phyloP scores from a whole-genome alignment of 108 stramenopile genomes.

The Skeletonema marinoi region DNA sequence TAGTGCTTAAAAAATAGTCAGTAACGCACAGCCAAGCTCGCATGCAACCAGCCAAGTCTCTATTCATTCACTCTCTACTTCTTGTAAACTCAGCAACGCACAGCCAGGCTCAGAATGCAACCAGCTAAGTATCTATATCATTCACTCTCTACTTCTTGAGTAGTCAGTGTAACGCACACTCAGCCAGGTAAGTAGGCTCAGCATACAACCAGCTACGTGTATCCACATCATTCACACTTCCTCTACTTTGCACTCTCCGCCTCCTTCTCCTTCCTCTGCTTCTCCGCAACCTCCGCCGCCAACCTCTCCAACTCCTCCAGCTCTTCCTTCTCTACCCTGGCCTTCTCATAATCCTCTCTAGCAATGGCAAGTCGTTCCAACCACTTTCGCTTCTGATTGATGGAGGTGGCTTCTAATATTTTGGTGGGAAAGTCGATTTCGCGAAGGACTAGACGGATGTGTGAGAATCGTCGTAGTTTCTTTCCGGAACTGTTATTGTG shows the following conservation, averaged over 20 bases:
- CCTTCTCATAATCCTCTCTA: conserved; percentile 62
- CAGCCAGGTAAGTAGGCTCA: too few relatives aligned
- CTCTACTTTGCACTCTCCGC: neutral
- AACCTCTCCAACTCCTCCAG: conserved; percentile 55
- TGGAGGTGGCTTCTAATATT: conserved; percentile 58
- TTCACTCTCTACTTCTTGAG: too few relatives aligned
- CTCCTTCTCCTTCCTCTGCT: conserved; percentile 33
- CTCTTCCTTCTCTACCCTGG: conserved; percentile 71
- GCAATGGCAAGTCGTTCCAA: conserved; percentile 58
- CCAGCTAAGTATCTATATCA: too few relatives aligned
- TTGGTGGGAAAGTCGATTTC: conserved; percentile 85
- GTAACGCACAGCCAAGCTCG: too few relatives aligned
- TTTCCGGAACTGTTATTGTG: conserved; percentile 52
- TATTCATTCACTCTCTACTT: too few relatives aligned
- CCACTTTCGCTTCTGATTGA: conserved; percentile 80
- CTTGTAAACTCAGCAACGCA: too few relatives aligned
- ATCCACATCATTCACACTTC: too few relatives aligned
- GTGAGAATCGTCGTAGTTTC: conserved; percentile 66
- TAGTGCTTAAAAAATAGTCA: too few relatives aligned
- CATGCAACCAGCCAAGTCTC: too few relatives aligned
- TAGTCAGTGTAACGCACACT: too few relatives aligned
- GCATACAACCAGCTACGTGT: too few relatives aligned
- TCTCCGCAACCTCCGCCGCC: conserved; percentile 44
- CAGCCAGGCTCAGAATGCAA: too few relatives aligned
- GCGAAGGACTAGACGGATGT: conserved; percentile 75